Evolutionary conservation across 2,329 filamentous ascomycete genomes (phyloP), one percentile per base, ranked within the genome.

Genomic region (Capronia americana): DNA sequence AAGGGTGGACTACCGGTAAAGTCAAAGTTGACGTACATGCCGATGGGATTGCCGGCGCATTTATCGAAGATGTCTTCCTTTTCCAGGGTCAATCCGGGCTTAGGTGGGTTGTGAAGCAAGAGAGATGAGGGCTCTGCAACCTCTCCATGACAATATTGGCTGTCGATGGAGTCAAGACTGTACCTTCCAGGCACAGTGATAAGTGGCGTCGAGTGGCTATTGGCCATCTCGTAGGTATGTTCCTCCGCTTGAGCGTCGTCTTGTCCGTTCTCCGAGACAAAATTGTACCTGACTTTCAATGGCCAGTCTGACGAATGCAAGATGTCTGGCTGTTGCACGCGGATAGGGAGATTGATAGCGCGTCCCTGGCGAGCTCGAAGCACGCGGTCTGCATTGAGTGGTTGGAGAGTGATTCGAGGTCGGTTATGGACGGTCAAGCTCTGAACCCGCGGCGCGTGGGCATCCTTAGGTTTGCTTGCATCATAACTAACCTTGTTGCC

Each of bases 111-210:
- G 71, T 96, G 85, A 61, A 99, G 82, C 65, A 97, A 84, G 77
- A 94, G 98, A n/a, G 93, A 95, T 2, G 94, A 92, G 30, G 95
- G 95, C 77, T 99, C 95, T 70, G 94, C 85, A 4, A 99, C 88
- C 72, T 98, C 93, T 54, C 95, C 95, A 38, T 88, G 84, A 75
- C 95, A 99, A 67, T 88, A 90, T 26, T 91, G 88, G 63, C 92
- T 96, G 1, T 89, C 87, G 7, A 98, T 87, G 14, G 91, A 87
- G 70, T 88, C 90, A 65, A 99, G 79, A 0, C 90, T 94, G 79
- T 99, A 99, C 28, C 97, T 85, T 56, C 96, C 95, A 30, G 92
- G 88, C 38, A 90, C 87, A 28, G 87, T 87, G 64, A 98, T 92
- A 14, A 79, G 80, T 1, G 92, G 90, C 66, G 84, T 84, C 62